phyloP scores from a whole-genome alignment of 169 alveolate genomes.

The Miamiensis avidus region DNA sequence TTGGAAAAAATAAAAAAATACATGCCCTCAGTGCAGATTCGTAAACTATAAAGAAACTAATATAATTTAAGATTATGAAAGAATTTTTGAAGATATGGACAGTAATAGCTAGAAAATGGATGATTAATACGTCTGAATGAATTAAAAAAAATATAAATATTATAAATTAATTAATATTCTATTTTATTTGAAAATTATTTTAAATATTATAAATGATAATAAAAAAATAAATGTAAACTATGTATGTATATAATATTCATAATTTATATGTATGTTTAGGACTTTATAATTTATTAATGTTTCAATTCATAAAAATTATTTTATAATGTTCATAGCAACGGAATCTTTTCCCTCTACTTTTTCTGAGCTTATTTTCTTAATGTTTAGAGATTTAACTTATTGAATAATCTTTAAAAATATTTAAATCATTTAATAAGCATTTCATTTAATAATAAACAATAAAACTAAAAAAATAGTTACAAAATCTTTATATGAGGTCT shows the following conservation, averaged over 20 bases:
- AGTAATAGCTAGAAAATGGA: not conserved
- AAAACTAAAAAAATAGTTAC: not conserved
- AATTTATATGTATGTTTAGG: not conserved
- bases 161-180: too few species aligned
- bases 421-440: too few species aligned
- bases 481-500: not conserved
- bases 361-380: not conserved
- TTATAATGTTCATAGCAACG: not conserved
- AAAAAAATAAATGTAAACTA: too few species aligned
- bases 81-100: not conserved
- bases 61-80: not conserved
- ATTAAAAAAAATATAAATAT: too few species aligned
- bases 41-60: not conserved
- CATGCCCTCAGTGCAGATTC: not conserved
- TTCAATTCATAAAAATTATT: not conserved
- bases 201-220: too few species aligned
- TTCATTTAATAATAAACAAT: too few species aligned
- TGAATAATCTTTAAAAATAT: not conserved
- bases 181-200: too few species aligned
- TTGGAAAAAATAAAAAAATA: not conserved
- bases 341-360: not conserved
- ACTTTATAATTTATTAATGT: not conserved
- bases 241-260: too few species aligned
- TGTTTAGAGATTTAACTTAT: not conserved
- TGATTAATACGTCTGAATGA: not conserved